Evolutionary conservation across 306 rosid species (phyloP), one percentile per base, ranked within the genome.

Genomic region (Datisca glomerata): DNA sequence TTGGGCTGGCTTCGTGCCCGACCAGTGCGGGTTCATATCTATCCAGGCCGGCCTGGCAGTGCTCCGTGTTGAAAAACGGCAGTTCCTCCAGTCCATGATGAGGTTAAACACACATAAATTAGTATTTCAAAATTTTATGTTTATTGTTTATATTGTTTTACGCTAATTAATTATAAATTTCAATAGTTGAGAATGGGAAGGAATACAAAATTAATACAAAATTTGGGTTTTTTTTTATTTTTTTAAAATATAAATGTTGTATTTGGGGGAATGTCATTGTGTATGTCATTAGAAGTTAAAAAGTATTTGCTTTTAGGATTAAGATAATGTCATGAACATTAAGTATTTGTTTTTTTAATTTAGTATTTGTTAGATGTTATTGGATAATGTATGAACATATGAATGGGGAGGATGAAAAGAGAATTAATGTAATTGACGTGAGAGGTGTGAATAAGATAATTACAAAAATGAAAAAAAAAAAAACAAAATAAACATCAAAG

Each of bases 1-100:
- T 43, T 24, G 58, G 21, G 11, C 8, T 50, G 18, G 61, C 44
- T 48, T 56, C 66, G 10, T 83, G 94, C 52, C 94, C 94, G 2
- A 48, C 65, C 0, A 83, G 54, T 20, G 44, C 79, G 11, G 94
- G 89, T 0, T 62, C 51, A 2, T 47, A 31, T 17, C 10, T 69
- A 15, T 53, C 81, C 1, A 61, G 94, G 57, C 91, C 94, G 2
- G 55, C 36, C 16, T 66, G 51, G 18, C 94, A 83, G 55, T 83
- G 94, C 18, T 55, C 77, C 0, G 24, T 28, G 41, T 48, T 75
- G 24, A 56, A 57, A 9, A 22, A 52, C n/a, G 53, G 63, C 29
- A 61, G 44, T 32, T 22, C 47, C 14, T 4, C 51, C 37, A 19
- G 17, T 13, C 59, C 59, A 53, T 53, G 41, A 53, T 15, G 6